Evolutionary conservation across 371 early-diverging fungal genomes (phyloP), one percentile per base, ranked within the genome.

Genomic region (Lichtheimia ramosa): DNA sequence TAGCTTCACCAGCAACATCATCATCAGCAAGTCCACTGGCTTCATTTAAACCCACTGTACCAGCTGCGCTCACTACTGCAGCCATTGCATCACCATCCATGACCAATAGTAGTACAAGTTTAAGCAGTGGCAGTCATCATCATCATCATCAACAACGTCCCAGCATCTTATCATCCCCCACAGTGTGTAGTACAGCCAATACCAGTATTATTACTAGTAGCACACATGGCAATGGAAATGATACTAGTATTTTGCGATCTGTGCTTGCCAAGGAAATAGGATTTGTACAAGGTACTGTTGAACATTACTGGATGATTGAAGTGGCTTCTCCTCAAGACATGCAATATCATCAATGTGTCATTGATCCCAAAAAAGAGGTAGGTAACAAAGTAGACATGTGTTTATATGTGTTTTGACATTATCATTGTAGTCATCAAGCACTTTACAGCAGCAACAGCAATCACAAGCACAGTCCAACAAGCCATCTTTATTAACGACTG

Each of bases 291-390:
- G 52, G 43, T 15, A 51, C 51, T 0, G 20, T 20, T 18, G 71
- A 71, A 48, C 58, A 64, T 16, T 56, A 43, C 13, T 71, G 71
- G 71, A 48, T 57, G 1, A 48, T 71, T n/a, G 65, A 66, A 52
- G 49, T 59, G 3, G 62, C 62, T 13, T 43, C 55, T 14, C 46
- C 23, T 12, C 51, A 58, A n/a, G 63, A 63, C 18, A 16, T 66
- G 40, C 18, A 42, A 14, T 54, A 34, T 18, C 62, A 58, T 46
- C 63, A 54, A 18, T 46, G 46, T 8, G 34, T 10, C 34, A 34
- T 34, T 34, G 34, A 34, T 8, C 34, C 34, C 5, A 34, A 34
- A 10, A 34, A 34, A 34, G 34, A 34, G 34, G 34, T 34, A 34
- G 10, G 10, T 34, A 34, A 34, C 2, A 7, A 3, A 34, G 5